Conservation (phyloP, 2,329 filamentous ascomycete genomes). For the Xylariaceae sp. region DNA sequence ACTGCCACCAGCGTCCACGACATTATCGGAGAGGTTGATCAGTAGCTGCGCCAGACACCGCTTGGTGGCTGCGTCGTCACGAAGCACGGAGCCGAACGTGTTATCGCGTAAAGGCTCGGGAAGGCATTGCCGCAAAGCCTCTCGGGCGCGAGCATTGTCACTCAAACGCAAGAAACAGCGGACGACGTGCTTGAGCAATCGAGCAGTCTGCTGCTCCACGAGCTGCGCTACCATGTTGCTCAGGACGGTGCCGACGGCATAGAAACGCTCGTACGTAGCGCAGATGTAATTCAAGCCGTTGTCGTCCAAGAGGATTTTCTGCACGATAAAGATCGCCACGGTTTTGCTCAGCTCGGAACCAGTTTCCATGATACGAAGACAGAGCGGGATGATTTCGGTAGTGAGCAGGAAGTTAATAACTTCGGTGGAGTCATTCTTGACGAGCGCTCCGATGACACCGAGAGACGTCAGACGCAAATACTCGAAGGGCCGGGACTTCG, state of each 20-base stretch:
- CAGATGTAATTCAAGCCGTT: constrained; percentile 97
- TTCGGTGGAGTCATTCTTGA: constrained; percentile 97
- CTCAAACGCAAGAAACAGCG: constrained; percentile 92
- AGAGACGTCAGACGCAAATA: constrained; percentile 93
- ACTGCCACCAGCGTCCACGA: constrained; percentile 44
- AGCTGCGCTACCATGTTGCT: constrained; percentile 99
- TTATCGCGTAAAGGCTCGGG: constrained; percentile 98
- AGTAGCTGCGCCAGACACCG: constrained; percentile 94
- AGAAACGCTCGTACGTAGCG: constrained; percentile 97
- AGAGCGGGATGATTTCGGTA: constrained; percentile 96
- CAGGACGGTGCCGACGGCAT: constrained; percentile 92
- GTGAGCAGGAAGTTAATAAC: constrained; percentile 99
- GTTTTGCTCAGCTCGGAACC: constrained; percentile 98
- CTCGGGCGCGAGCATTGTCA: constrained; percentile 91
- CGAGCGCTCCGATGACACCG: constrained; percentile 91
- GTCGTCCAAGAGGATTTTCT: constrained; percentile 96
- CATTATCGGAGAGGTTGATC: constrained; percentile 91
- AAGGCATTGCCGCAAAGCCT: constrained; percentile 90
- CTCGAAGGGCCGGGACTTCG: constrained; percentile 95
- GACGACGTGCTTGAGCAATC: constrained; percentile 94
- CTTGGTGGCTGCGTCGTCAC: constrained; percentile 96
- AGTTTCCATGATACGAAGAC: constrained; percentile 98
- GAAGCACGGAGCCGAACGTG: constrained; percentile 92
- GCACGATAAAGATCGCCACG: constrained; percentile 98
- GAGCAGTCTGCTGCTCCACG: constrained; percentile 94